Evolutionary conservation across 257 asterid species (phyloP).

Genomic region (Salvia splendens): DNA sequence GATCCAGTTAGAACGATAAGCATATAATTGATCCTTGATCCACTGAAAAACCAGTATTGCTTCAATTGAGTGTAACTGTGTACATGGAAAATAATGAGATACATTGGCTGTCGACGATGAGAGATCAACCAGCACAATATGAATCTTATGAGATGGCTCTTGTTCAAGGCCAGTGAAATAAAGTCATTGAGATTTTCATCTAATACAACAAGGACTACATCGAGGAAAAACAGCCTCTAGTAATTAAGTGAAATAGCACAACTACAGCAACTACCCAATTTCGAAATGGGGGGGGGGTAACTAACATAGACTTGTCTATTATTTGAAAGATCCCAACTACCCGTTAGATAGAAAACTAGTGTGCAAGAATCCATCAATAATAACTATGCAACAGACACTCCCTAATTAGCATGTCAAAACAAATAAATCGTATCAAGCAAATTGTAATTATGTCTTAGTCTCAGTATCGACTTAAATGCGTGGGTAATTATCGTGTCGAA

Average conservation of each 20-base stretch:
- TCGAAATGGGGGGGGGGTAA: not conserved
- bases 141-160: slow-evolving; percentile 13
- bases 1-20: too few species aligned
- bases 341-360: slow-evolving; percentile 11
- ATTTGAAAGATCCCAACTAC: too few species aligned
- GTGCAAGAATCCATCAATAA: not conserved
- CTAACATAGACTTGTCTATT: not conserved
- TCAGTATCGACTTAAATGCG: too few species aligned
- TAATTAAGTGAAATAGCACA: not conserved
- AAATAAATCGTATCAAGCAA: slow-evolving; percentile 8
- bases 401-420: not conserved
- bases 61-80: too few species aligned
- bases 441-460: not conserved
- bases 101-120: too few species aligned
- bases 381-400: not conserved
- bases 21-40: too few species aligned
- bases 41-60: too few species aligned
- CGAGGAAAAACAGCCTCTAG: not conserved
- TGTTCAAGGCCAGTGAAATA: not conserved
- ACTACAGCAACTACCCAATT: not conserved
- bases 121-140: not conserved
- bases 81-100: too few species aligned
- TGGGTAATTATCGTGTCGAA: too few species aligned
- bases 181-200: not conserved
- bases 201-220: not conserved